Evolutionary conservation across 2,329 filamentous ascomycete species (phyloP).

Genomic region (Stachybotrys chlorohalonatus): DNA sequence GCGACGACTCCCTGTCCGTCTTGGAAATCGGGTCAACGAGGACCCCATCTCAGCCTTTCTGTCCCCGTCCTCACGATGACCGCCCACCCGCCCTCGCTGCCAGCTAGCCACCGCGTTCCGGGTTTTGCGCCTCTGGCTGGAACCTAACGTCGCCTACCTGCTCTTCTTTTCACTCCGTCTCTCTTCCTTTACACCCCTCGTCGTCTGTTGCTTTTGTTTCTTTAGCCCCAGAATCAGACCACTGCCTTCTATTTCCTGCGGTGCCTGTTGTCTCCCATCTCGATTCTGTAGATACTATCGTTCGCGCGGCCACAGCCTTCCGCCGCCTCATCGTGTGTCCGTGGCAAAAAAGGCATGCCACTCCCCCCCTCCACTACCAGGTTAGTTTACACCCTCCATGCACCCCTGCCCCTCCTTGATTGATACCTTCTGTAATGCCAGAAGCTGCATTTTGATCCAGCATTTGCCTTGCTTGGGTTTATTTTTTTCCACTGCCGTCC

Average conservation of each 20-base stretch:
- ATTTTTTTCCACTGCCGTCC: background rate
- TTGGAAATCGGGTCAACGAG: conserved; percentile 26
- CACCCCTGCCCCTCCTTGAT: background rate
- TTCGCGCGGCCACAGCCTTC: background rate
- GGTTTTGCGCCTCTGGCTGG: background rate
- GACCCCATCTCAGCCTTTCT: conserved; percentile 15
- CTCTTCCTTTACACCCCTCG: background rate
- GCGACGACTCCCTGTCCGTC: conserved; percentile 10
- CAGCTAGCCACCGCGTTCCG: background rate
- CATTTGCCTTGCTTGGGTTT: background rate
- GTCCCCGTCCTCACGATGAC: conserved; percentile 6
- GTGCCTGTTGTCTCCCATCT: background rate
- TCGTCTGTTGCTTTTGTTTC: too few relatives aligned
- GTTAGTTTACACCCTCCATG: background rate
- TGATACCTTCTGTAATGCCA: background rate
- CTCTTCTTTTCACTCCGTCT: background rate
- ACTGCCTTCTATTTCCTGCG: too few relatives aligned
- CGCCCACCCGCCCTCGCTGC: conserved; percentile 1
- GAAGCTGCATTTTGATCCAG: background rate
- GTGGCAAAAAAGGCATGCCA: background rate
- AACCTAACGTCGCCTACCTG: background rate
- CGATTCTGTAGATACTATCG: background rate
- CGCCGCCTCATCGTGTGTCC: background rate
- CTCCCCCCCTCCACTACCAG: background rate
- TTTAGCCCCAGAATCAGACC: too few relatives aligned